phyloP scores from a whole-genome alignment of 2,329 filamentous ascomycete genomes.

The Botrytis deweyae region DNA sequence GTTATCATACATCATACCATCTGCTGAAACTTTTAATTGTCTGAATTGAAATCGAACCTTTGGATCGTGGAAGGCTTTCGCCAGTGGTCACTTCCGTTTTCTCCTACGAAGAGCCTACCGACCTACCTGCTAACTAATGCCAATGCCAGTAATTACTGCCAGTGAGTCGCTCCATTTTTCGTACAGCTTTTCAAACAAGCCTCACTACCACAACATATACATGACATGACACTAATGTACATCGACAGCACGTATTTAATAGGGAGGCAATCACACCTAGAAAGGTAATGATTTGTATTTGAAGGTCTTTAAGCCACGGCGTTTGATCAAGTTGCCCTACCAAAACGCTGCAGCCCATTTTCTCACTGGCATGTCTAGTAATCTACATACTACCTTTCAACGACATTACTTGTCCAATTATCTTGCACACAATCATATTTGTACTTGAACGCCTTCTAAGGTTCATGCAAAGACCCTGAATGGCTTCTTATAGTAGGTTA shows the following conservation, averaged over 20 bases:
- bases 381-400: background rate
- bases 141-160: background rate
- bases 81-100: background rate
- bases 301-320: background rate
- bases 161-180: background rate
- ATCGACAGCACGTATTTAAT: background rate
- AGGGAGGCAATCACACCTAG: background rate
- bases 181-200: conserved; percentile 4
- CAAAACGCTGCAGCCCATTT: conserved; percentile 3
- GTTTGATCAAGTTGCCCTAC: background rate
- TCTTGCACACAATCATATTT: background rate
- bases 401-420: background rate
- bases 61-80: background rate
- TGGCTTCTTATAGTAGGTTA: background rate
- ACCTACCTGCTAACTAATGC: background rate
- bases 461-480: background rate
- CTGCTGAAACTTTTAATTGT: background rate
- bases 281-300: background rate
- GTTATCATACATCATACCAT: background rate
- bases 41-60: background rate
- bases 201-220: conserved; percentile 6
- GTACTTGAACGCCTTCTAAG: background rate
- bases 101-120: background rate
- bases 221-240: conserved; percentile 16
- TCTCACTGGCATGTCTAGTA: conserved; percentile 1